Percentiles rank a stretch among this genome's conserved stretches.
Conservation (phyloP, 164 flowering plant species). For the Umbellularia californica region DNA sequence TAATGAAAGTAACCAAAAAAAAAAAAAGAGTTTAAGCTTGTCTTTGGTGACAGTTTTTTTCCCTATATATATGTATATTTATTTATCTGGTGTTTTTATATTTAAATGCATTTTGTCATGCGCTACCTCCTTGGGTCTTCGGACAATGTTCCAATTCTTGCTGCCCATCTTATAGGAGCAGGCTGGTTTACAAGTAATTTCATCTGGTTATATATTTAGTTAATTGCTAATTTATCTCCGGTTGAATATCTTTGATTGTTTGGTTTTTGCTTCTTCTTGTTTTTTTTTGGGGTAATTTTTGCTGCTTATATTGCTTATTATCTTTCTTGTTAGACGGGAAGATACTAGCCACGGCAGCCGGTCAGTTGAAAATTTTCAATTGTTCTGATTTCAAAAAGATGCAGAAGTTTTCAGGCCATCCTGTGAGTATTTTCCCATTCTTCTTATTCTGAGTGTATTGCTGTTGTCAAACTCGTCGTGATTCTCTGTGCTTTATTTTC, state of each 20-base stretch:
- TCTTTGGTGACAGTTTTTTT: neutral
- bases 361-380: conserved; percentile 65
- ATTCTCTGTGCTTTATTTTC: neutral
- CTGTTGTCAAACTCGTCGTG: neutral
- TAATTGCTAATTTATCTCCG: neutral
- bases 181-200: neutral
- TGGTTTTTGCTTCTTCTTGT: neutral
- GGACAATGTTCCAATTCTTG: neutral
- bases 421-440: conserved; percentile 49
- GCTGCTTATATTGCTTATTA: neutral
- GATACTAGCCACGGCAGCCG: conserved; percentile 72
- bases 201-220: neutral
- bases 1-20: no score
- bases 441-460: neutral
- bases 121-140: neutral
- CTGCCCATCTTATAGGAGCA: neutral
- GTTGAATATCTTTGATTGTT: no score
- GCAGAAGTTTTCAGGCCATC: conserved; percentile 94
- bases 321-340: conserved; percentile 61
- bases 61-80: neutral
- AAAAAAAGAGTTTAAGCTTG: no score
- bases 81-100: neutral
- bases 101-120: neutral
- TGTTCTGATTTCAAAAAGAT: conserved; percentile 59
- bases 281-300: neutral